phyloP scores from a whole-genome alignment of 345 rosid species.

The Arabis alpina region DNA sequence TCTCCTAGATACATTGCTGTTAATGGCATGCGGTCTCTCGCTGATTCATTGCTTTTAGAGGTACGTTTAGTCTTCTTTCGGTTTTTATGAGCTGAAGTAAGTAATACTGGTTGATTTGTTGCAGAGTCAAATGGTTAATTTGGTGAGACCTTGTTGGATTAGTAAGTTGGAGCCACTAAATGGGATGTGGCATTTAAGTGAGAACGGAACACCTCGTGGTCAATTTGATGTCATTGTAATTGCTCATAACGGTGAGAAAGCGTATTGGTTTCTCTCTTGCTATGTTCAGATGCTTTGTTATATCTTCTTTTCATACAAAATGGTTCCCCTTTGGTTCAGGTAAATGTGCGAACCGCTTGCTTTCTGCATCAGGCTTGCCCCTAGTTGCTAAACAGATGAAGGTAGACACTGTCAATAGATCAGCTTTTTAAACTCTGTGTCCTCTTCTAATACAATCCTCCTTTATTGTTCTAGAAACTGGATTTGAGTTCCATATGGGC shows the following conservation, averaged over 20 bases:
- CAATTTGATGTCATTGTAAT: slow-evolving; percentile 81
- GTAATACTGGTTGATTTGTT: slow-evolving; percentile 23
- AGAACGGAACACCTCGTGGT: slow-evolving; percentile 77
- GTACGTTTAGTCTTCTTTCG: slow-evolving; percentile 35
- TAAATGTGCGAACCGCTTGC: slow-evolving; percentile 92
- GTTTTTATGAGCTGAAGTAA: slow-evolving; percentile 11
- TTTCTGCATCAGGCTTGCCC: slow-evolving; percentile 85
- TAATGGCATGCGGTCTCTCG: slow-evolving; percentile 85
- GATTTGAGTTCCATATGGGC: slow-evolving; percentile 91
- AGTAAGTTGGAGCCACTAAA: slow-evolving; percentile 82
- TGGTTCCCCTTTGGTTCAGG: slow-evolving; percentile 51
- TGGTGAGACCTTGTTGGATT: slow-evolving; percentile 95
- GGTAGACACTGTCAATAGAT: slow-evolving; percentile 46
- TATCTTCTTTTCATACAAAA: not conserved
- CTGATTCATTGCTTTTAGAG: slow-evolving; percentile 74
- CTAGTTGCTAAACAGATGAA: slow-evolving; percentile 90
- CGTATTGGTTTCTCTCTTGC: slow-evolving; percentile 3
- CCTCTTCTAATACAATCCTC: slow-evolving; percentile 20
- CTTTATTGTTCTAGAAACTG: slow-evolving; percentile 50
- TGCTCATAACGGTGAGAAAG: slow-evolving; percentile 84
- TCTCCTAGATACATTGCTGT: slow-evolving; percentile 73
- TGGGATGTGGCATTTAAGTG: slow-evolving; percentile 94
- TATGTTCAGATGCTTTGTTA: slow-evolving; percentile 11
- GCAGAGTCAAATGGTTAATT: slow-evolving; percentile 68
- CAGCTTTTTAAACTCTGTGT: not conserved